Evolutionary conservation across 1,284 basidiomycete genomes (phyloP), one percentile per base, ranked within the genome.

Genomic region (Paramarasmius palmivorus): DNA sequence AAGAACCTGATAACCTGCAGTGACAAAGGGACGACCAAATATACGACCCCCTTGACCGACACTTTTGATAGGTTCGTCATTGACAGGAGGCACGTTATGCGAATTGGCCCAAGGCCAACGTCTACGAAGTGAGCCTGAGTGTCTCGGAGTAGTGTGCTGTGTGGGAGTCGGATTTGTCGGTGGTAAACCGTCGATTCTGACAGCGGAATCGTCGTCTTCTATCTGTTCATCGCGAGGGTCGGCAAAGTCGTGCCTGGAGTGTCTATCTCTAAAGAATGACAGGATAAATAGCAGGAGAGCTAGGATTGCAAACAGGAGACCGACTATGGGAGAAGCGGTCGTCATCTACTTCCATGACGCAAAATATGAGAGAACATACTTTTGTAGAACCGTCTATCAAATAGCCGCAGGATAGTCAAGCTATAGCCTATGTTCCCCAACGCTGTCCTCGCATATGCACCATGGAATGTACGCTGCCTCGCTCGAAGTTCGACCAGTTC

Each of bases 401-500:
- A 94, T 15, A 94, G 78, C 49, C 88, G 83, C 4, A 93, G 72
- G 52, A 93, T 80, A 0, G 89, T 82, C 52, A 92, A 68, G 4
- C 89, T 79, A 63, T 90, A 92, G 0, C 89, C 86, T 2, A 93
- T 75, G 60, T 84, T 83, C 17, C 83, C 82, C 8, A 94, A 74
- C 0, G 90, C 90, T 1, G 85, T 89, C 26, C 92, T 81, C 26
- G 78, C 77, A 65, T 93, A 93, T 22, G 90, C 91, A 19, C 91
- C 90, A 55, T 92, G 79, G 63, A 92, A 92, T 0, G 90, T 93
- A 41, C 91, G 76, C 60, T 90, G 86, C 25, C 88, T 78, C 1
- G 90, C 90, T 19, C 91, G 80, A 19, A 93, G 70, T 65, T 93
- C 90, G 10, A 84, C 81, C 49, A 90, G 78, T 64, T 90, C 87